Base-by-base conservation (phyloP, 202 grass and related monocot species). In the Eragrostis tef region DNA sequence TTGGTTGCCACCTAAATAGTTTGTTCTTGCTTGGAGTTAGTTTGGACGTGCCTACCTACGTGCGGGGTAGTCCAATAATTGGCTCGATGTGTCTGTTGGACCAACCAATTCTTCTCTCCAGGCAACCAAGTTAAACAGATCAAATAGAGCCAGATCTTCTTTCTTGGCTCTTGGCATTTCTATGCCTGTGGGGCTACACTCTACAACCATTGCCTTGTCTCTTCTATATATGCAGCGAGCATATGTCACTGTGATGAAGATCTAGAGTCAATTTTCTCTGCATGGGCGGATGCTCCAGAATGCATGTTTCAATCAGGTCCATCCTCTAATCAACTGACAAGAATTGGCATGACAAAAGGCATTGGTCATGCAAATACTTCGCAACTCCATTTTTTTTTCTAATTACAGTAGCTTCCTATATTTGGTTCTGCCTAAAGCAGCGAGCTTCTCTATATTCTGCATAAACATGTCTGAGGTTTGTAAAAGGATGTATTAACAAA, bases 21-120 rank as follows among this genome's bases (percentile, higher is more conserved):
- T 53, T 31, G 47, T 70, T 24, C 17, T 83, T 58, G 60, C 50
- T 58, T 20, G 53, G 34, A 39, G 5, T 71, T 86, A n/a, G 29
- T 74, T 49, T 25, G 80, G 81, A 84, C 70, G 64, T 72, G 64
- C 87, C 77, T 88, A 47, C 52, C 77, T 81, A 56, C 63, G 75
- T 64, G 70, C 14, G 34, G 47, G 4, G 46, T 14, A 48, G 47
- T 53, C 71, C 11, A 75, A 76, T 86, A 62, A 75, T 81, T 82
- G 70, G 6, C 13, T 36, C 5, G 87, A 82, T 82, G 58, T 27
- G 5, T 44, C 19, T 21, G 45, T 3, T 78, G 67, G 29, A 82
- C 67, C 83, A 67, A 61, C 79, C 67, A 44, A 54, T 71, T 50
- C 14, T 25, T 6, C 60, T 77, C 66, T 67, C 69, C 50, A 69